Conservation (phyloP, 805 yeast genomes). For the Tetrapisispora phaffii region DNA sequence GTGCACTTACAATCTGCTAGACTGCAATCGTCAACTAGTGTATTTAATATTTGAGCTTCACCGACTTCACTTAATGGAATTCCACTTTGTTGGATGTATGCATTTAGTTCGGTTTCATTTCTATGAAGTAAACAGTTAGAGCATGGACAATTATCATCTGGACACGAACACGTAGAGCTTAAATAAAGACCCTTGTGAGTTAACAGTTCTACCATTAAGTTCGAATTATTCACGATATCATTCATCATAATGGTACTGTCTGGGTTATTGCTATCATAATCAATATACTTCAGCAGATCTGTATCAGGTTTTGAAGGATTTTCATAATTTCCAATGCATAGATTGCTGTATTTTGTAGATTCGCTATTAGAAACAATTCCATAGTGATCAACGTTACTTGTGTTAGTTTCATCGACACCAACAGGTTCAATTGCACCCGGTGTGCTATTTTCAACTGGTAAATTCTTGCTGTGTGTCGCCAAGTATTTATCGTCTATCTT, state of each 20-base stretch:
- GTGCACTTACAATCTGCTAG: constrained; percentile 15
- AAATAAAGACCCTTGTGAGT: constrained; percentile 27
- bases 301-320: neutral
- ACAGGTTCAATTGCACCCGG: no score
- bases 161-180: constrained; percentile 28
- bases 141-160: constrained; percentile 25
- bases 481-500: neutral
- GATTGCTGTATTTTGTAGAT: neutral
- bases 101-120: constrained; percentile 26
- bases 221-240: constrained; percentile 6
- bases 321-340: neutral
- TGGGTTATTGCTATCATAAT: neutral
- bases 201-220: constrained; percentile 22
- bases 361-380: neutral
- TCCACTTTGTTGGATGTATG: constrained; percentile 24
- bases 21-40: constrained; percentile 6
- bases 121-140: constrained; percentile 29
- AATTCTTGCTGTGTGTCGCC: no score
- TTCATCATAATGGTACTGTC: neutral
- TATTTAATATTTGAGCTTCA: constrained; percentile 14
- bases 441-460: no score
- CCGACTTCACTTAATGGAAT: constrained; percentile 24
- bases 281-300: neutral
- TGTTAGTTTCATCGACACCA: no score
- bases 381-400: no score